These are phyloP conservation scores for Aspergillus candidus DNA, from an alignment of 2,329 filamentous ascomycete genomes.

Conservation along the genomic window DNA sequence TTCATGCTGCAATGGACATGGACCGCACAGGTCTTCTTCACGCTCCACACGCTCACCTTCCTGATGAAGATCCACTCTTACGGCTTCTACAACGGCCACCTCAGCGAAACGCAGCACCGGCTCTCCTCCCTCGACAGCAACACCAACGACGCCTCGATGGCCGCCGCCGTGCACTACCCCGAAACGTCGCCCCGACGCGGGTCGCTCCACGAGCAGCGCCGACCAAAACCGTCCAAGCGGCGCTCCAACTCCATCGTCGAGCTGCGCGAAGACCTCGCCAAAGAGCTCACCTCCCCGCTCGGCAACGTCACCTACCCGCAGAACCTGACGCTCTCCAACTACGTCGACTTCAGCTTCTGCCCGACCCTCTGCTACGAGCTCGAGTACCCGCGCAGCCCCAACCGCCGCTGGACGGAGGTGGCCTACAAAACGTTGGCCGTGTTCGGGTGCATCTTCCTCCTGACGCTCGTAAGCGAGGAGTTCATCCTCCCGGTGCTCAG, in stretches of 20 bases:
- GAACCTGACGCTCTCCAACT: slow-evolving; percentile 80
- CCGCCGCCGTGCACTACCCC: slow-evolving; percentile 71
- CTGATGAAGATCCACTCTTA: slow-evolving; percentile 99
- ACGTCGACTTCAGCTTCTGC: slow-evolving; percentile 78
- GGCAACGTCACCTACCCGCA: slow-evolving; percentile 84
- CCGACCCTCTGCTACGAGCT: slow-evolving; percentile 97
- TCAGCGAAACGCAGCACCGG: slow-evolving; percentile 78
- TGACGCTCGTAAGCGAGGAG: slow-evolving; percentile 86
- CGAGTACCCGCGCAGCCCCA: slow-evolving; percentile 76
- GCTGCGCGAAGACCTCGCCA: slow-evolving; percentile 78
- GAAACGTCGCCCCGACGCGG: slow-evolving; percentile 39
- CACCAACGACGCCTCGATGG: slow-evolving; percentile 56
- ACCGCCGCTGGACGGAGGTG: slow-evolving; percentile 73
- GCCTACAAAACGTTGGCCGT: slow-evolving; percentile 80
- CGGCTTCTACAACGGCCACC: slow-evolving; percentile 94
- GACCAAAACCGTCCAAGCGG: too few relatives aligned
- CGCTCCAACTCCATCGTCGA: slow-evolving; percentile 54
- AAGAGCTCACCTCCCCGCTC: slow-evolving; percentile 83
- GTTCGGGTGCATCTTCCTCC: slow-evolving; percentile 92
- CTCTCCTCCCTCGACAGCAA: slow-evolving; percentile 65
- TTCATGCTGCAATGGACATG: slow-evolving; percentile 88
- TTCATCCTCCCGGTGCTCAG: slow-evolving; percentile 87
- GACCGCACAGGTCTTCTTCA: slow-evolving; percentile 94
- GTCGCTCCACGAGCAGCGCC: slow-evolving; percentile 6
- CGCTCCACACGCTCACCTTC: slow-evolving; percentile 81